Evolutionary conservation across 441 rosid species (phyloP).

Genomic region (Mallotus repandus): DNA sequence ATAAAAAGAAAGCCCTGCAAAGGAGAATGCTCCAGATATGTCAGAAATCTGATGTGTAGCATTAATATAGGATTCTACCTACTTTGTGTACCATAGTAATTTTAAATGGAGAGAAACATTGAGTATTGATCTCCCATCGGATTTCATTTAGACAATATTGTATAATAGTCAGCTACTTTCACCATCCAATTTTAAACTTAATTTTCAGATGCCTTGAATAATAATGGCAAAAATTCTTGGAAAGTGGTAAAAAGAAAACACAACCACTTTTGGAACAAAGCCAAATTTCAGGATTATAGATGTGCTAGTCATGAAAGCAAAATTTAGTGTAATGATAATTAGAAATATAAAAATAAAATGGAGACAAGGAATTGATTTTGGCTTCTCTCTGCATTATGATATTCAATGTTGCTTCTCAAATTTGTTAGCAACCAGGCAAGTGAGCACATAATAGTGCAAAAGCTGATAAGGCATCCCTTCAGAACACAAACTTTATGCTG

Average conservation of each 20-base stretch:
- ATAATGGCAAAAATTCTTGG: not conserved
- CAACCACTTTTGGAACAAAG: not conserved
- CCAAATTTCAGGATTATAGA: not conserved
- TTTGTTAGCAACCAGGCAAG: constrained; percentile 3
- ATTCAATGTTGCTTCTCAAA: not conserved
- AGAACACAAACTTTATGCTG: constrained; percentile 3
- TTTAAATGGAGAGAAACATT: constrained; percentile 1
- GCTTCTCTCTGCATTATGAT: not conserved
- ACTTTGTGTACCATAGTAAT: not conserved
- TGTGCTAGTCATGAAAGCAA: not conserved
- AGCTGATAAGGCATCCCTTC: not conserved
- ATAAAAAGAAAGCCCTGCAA: constrained; percentile 53
- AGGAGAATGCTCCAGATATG: not conserved
- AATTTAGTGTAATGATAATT: not conserved
- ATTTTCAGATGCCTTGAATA: not conserved
- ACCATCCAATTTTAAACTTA: not conserved
- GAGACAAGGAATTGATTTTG: not conserved
- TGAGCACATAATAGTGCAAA: not conserved
- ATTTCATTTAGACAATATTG: not conserved
- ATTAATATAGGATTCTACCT: not conserved
- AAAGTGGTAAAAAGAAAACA: not conserved
- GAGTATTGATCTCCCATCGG: not conserved
- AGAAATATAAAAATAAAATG: not conserved
- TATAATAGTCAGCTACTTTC: not conserved
- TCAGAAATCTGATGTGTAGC: constrained; percentile 13